phyloP scores from a whole-genome alignment of 768 basidiomycete genomes.

The Paxillus involutus region DNA sequence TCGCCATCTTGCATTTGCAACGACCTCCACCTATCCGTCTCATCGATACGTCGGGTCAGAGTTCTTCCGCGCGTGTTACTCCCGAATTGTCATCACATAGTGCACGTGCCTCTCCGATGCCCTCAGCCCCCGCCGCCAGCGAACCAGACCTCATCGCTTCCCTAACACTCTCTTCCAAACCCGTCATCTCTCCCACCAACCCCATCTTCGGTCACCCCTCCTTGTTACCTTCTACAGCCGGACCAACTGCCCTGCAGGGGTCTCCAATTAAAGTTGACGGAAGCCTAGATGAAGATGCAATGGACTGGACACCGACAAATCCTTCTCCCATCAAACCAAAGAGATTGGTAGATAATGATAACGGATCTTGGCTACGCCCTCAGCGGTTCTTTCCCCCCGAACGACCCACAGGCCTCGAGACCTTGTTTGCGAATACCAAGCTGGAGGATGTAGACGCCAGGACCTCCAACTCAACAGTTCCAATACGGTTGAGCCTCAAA shows the following conservation, averaged over 20 bases:
- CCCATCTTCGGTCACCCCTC: conserved; percentile 77
- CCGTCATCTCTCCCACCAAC: conserved; percentile 44
- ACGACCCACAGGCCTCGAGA: conserved; percentile 74
- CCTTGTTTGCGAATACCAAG: conserved; percentile 61
- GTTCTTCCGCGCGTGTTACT: conserved; percentile 39
- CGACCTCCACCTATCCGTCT: conserved; percentile 72
- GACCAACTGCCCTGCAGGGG: conserved; percentile 24
- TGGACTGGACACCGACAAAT: conserved; percentile 72
- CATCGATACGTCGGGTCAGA: conserved; percentile 53
- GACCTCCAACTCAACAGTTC: neutral
- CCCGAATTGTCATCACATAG: conserved; percentile 30
- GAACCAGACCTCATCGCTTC: conserved; percentile 65
- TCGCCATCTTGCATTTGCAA: conserved; percentile 57
- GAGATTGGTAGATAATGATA: conserved; percentile 29
- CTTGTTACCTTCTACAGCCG: conserved; percentile 32
- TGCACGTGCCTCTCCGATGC: conserved; percentile 28
- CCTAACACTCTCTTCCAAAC: conserved; percentile 65
- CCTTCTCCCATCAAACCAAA: conserved; percentile 20
- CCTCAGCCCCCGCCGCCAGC: conserved; percentile 14
- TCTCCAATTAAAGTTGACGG: conserved; percentile 29
- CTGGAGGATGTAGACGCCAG: conserved; percentile 43
- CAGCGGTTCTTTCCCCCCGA: conserved; percentile 80
- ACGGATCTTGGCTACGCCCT: conserved; percentile 58
- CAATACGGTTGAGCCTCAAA: neutral
- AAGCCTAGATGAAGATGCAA: conserved; percentile 39